Conservation (phyloP, 2,329 filamentous ascomycete species). For the Hymenoscyphus scutula region DNA sequence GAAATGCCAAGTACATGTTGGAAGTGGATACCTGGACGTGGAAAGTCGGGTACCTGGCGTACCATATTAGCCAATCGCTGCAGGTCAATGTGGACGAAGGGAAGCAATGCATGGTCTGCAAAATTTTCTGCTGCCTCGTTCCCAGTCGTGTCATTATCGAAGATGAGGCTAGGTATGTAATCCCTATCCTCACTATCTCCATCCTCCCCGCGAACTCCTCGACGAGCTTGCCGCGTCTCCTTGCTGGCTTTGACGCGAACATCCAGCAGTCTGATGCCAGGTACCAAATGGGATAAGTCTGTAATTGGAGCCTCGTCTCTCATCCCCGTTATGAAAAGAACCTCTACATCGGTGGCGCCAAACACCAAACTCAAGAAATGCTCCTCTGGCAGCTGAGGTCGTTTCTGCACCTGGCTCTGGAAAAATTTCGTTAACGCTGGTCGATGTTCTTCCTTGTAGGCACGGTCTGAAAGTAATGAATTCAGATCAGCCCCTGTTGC, state of each 20-base stretch:
- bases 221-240: conserved; percentile 39
- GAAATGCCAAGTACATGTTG: conserved; percentile 56
- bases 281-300: conserved; percentile 52
- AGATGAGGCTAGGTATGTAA: conserved; percentile 46
- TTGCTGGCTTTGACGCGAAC: conserved; percentile 46
- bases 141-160: conserved; percentile 50
- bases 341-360: conserved; percentile 46
- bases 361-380: conserved; percentile 45
- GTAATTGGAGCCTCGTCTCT: conserved; percentile 57
- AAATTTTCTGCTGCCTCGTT: conserved; percentile 41
- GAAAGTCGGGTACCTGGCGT: conserved; percentile 47
- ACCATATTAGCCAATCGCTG: conserved; percentile 51
- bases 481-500: conserved; percentile 46
- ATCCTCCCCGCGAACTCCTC: conserved; percentile 29
- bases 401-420: conserved; percentile 42
- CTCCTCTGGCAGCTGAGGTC: conserved; percentile 45
- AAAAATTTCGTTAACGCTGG: conserved; percentile 52
- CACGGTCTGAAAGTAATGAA: conserved; percentile 51
- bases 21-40: conserved; percentile 50
- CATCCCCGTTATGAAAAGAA: conserved; percentile 54
- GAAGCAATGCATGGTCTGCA: conserved; percentile 40
- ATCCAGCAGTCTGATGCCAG: conserved; percentile 52
- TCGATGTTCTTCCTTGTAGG: conserved; percentile 62
- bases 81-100: conserved; percentile 47
- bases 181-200: conserved; percentile 23